Conservation (phyloP, 441 rosid species). For the Mallotus japonicus region DNA sequence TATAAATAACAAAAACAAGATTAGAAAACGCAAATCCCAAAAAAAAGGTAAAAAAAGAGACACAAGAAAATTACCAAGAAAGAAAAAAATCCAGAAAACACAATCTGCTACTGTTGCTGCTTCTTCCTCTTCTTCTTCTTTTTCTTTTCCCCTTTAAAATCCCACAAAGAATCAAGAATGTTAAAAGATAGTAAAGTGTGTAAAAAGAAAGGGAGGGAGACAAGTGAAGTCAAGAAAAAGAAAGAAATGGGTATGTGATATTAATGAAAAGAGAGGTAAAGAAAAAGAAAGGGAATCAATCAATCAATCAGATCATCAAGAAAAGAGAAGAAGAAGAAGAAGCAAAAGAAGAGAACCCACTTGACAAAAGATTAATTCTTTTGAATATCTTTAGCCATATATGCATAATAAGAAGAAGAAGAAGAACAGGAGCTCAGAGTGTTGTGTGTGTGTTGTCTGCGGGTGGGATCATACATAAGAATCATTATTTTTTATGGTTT, state of each 20-base stretch:
- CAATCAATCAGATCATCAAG: conserved; percentile 30
- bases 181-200: not conserved
- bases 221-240: not conserved
- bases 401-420: too few species aligned
- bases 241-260: not conserved
- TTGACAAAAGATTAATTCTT: conserved; percentile 17
- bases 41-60: not conserved
- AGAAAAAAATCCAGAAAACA: not conserved
- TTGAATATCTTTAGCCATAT: not conserved
- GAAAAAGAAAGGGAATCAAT: too few species aligned
- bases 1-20: not conserved
- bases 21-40: conserved; percentile 21
- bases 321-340: not conserved
- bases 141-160: not conserved
- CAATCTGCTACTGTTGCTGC: not conserved
- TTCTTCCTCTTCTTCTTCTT: not conserved
- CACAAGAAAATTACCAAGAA: not conserved
- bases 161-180: not conserved
- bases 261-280: too few species aligned
- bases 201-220: not conserved
- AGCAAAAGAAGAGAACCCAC: conserved; percentile 2
- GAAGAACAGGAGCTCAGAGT: not conserved
- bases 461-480: conserved; percentile 8
- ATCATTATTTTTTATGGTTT: conserved; percentile 13
- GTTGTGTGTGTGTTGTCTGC: not conserved